Evolutionary conservation across 176 grass and related monocot species (phyloP).

Genomic region (Luzula sylvatica): DNA sequence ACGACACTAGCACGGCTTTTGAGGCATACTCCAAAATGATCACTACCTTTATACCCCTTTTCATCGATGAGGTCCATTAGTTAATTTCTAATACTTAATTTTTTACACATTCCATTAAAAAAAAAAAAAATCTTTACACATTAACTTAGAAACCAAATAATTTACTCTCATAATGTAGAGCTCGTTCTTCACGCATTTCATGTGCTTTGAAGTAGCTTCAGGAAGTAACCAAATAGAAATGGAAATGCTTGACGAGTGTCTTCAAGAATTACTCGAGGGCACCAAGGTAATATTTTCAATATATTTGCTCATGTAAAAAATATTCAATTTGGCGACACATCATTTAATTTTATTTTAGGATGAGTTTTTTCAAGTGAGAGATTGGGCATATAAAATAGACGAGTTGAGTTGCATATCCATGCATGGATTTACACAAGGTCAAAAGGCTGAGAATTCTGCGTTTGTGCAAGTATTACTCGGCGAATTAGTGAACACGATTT

Average conservation of each 20-base stretch:
- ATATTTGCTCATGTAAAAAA: constrained; percentile 1
- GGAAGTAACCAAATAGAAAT: constrained; percentile 37
- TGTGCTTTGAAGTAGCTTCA: constrained; percentile 77
- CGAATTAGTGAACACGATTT: constrained; percentile 69
- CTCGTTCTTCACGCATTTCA: constrained; percentile 91
- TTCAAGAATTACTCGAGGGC: constrained; percentile 75
- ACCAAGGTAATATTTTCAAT: constrained; percentile 48
- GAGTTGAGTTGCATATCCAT: constrained; percentile 81
- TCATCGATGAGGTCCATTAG: constrained; percentile 72
- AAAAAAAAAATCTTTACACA: not conserved
- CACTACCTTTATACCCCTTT: constrained; percentile 81
- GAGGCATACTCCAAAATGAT: constrained; percentile 86
- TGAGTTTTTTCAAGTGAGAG: constrained; percentile 64
- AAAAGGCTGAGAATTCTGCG: constrained; percentile 76
- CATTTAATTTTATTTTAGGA: constrained; percentile 56
- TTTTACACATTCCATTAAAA: constrained; percentile 15
- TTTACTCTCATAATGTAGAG: constrained; percentile 33
- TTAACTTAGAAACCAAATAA: not conserved
- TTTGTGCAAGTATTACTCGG: constrained; percentile 79
- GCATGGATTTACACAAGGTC: constrained; percentile 86
- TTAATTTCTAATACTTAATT: not conserved
- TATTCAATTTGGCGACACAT: no score
- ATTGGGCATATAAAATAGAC: constrained; percentile 88
- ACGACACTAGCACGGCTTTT: constrained; percentile 46
- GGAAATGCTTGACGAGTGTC: constrained; percentile 53